phyloP scores from a whole-genome alignment of 164 flowering plant genomes.

The Protea cynaroides region DNA sequence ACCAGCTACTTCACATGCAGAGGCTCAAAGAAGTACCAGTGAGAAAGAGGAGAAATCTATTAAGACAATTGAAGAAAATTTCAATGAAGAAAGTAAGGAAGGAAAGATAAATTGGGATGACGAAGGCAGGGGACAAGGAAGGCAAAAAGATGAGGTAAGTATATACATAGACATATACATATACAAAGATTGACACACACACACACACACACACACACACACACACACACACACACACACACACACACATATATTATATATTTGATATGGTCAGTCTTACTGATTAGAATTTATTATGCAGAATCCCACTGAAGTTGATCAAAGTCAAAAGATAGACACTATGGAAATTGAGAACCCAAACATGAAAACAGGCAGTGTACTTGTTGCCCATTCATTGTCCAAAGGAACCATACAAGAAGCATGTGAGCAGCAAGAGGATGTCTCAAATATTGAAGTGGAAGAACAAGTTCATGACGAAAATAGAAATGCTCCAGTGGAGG shows the following conservation, averaged over 20 bases:
- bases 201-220: no score
- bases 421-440: not conserved
- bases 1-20: not conserved
- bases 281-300: constrained; percentile 9
- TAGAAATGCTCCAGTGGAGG: not conserved
- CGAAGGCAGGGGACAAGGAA: no score
- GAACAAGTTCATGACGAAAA: constrained; percentile 1
- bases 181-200: no score
- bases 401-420: not conserved
- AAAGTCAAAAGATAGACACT: no score
- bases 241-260: not conserved
- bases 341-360: no score
- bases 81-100: constrained; percentile 14
- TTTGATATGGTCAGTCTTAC: not conserved
- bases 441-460: not conserved
- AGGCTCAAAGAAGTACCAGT: constrained; percentile 4
- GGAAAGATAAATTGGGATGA: not conserved
- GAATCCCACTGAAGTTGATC: constrained; percentile 8
- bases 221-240: not conserved
- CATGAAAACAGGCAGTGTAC: no score
- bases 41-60: not conserved
- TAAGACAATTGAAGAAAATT: constrained; percentile 9
- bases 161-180: no score
- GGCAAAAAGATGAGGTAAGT: no score
- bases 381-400: not conserved